phyloP scores from a whole-genome alignment of 768 basidiomycete genomes.

The Calvatia gigantea region DNA sequence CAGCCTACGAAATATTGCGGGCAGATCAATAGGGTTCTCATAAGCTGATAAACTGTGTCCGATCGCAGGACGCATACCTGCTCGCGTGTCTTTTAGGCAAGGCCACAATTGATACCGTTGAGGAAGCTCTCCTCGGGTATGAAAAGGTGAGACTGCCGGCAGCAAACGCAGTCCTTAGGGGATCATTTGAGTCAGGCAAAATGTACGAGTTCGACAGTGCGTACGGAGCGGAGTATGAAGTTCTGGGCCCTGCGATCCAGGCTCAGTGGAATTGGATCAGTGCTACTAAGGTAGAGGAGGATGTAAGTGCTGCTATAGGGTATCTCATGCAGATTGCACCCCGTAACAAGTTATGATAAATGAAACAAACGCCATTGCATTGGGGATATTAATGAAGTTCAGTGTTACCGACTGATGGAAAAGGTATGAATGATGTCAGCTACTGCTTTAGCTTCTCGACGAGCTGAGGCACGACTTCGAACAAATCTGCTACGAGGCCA shows the following conservation, averaged over 20 bases:
- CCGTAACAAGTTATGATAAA: conserved; percentile 1
- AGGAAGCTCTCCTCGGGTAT: not conserved
- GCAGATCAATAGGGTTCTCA: conserved; percentile 13
- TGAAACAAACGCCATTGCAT: not conserved
- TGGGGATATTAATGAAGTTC: not conserved
- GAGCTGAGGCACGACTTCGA: conserved; percentile 87
- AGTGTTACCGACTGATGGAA: conserved; percentile 1
- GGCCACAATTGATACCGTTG: not conserved
- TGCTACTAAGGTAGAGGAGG: conserved; percentile 29
- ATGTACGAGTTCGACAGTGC: conserved; percentile 37
- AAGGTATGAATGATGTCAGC: conserved; percentile 12
- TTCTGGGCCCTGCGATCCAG: conserved; percentile 36
- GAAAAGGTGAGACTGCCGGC: conserved; percentile 30
- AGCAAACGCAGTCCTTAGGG: conserved; percentile 29
- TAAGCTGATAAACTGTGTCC: conserved; percentile 16
- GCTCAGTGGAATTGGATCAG: conserved; percentile 41
- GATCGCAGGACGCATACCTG: conserved; percentile 26
- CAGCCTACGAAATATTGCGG: not conserved
- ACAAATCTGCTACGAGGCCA: conserved; percentile 92
- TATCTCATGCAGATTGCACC: conserved; percentile 5
- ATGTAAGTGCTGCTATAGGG: conserved; percentile 18
- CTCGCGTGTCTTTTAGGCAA: conserved; percentile 1
- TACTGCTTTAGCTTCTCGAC: conserved; percentile 76
- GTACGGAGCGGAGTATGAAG: conserved; percentile 31
- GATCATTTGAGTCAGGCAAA: conserved; percentile 30